phyloP scores from a whole-genome alignment of 106 monocot genomes.

The Dioscorea dumetorum region DNA sequence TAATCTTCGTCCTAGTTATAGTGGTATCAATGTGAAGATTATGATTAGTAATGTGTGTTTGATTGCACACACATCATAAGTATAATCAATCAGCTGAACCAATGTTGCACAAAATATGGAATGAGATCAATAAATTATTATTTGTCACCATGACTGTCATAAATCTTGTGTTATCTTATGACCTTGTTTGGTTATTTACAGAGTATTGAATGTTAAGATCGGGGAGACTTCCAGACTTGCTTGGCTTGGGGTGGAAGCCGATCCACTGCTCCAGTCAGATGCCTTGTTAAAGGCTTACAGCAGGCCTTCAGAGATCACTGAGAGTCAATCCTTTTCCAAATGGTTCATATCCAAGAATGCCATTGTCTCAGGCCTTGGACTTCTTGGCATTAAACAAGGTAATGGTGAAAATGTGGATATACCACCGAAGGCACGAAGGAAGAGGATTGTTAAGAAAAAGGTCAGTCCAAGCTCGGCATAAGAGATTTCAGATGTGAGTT shows the following conservation, averaged over 20 bases:
- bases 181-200: slow-evolving; percentile 14
- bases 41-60: too few species aligned
- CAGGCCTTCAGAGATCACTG: slow-evolving; percentile 31
- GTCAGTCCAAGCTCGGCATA: slow-evolving; percentile 34
- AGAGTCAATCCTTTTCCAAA: slow-evolving; percentile 35
- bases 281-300: slow-evolving; percentile 62
- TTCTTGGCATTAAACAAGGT: slow-evolving; percentile 64
- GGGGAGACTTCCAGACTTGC: slow-evolving; percentile 81
- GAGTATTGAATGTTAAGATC: slow-evolving; percentile 61
- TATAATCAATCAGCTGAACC: too few species aligned
- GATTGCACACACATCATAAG: too few species aligned
- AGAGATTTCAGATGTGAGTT: not conserved
- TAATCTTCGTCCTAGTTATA: too few species aligned
- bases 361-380: slow-evolving; percentile 75
- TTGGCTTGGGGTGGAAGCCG: slow-evolving; percentile 81
- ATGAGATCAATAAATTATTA: too few species aligned
- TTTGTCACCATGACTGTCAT: too few species aligned
- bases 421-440: slow-evolving; percentile 49
- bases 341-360: slow-evolving; percentile 97
- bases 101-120: too few species aligned
- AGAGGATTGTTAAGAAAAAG: slow-evolving; percentile 73
- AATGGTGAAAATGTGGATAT: slow-evolving; percentile 23
- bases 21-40: too few species aligned
- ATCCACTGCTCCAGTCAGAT: slow-evolving; percentile 71
- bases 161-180: not conserved